Percentiles rank a stretch among this genome's conserved stretches.
phyloP scores from a whole-genome alignment of 179 eudicot species.

The Heliamphora pulchella region DNA sequence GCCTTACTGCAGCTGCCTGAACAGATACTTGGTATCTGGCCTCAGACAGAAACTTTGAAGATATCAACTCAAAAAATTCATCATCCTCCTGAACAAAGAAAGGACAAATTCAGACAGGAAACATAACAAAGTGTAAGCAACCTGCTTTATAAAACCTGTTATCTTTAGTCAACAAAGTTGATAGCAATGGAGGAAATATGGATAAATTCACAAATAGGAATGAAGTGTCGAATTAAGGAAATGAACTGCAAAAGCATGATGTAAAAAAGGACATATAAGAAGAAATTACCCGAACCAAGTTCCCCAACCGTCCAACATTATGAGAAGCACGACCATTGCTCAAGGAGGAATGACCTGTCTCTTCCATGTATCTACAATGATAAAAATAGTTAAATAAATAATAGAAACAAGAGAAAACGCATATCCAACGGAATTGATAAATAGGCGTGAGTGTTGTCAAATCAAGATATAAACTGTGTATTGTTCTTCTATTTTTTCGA shows the following conservation, averaged over 20 bases:
- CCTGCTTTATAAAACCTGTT: not conserved
- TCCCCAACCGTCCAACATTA: conserved; percentile 73
- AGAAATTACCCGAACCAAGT: conserved; percentile 58
- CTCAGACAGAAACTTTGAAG: conserved; percentile 69
- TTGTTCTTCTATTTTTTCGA: too few relatives aligned
- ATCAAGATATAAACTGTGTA: too few relatives aligned
- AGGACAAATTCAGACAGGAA: conserved; percentile 12
- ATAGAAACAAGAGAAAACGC: not conserved
- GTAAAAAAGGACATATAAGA: conserved; percentile 6
- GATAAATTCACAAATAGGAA: not conserved
- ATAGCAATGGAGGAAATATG: not conserved
- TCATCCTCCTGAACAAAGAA: conserved; percentile 71
- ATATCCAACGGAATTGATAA: not conserved
- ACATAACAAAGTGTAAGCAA: not conserved
- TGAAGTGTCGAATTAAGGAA: not conserved
- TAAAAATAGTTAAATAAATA: not conserved
- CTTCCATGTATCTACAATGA: conserved; percentile 64
- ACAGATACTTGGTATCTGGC: conserved; percentile 61
- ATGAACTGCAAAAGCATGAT: not conserved
- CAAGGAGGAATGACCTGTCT: conserved; percentile 54
- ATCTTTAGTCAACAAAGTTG: not conserved
- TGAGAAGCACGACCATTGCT: conserved; percentile 66
- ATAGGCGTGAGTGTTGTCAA: not conserved
- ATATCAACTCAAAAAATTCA: conserved; percentile 89
- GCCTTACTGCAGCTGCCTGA: conserved; percentile 84